phyloP scores from a whole-genome alignment of 1,284 basidiomycete species.

The Thelephora terrestris region DNA sequence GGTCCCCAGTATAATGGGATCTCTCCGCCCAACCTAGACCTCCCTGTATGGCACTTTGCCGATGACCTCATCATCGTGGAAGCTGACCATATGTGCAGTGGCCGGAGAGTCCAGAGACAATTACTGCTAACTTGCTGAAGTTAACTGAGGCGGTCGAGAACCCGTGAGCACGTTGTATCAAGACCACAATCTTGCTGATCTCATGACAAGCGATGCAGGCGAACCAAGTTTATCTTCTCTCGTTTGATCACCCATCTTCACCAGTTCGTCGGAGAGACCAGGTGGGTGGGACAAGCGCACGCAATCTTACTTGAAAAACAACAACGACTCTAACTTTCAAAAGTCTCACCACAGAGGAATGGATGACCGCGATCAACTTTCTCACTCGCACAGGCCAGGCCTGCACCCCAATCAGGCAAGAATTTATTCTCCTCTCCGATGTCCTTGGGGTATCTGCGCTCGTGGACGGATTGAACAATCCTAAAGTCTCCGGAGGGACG shows the following conservation, averaged over 20 bases:
- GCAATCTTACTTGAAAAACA: neutral
- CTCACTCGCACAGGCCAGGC: conserved; percentile 66
- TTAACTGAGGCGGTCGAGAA: conserved; percentile 34
- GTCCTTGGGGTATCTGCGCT: conserved; percentile 68
- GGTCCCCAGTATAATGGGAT: conserved; percentile 15
- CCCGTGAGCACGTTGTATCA: conserved; percentile 22
- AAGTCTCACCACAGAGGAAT: conserved; percentile 73
- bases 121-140: conserved; percentile 45
- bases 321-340: neutral
- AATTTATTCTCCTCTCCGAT: conserved; percentile 79
- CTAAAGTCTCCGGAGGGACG: conserved; percentile 53
- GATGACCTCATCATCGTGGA: neutral
- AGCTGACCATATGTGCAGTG: conserved; percentile 22
- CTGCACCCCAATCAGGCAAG: conserved; percentile 66
- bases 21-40: conserved; percentile 19
- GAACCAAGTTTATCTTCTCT: conserved; percentile 26
- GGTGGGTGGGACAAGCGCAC: conserved; percentile 21
- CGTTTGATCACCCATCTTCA: conserved; percentile 43
- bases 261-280: conserved; percentile 57
- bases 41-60: conserved; percentile 18
- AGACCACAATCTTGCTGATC: neutral
- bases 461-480: conserved; percentile 72
- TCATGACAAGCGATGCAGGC: conserved; percentile 9
- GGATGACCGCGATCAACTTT: conserved; percentile 74
- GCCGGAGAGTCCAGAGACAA: conserved; percentile 40